Evolutionary conservation across 108 stramenopile species (phyloP).

Genomic region (Cylindrotheca closterium): DNA sequence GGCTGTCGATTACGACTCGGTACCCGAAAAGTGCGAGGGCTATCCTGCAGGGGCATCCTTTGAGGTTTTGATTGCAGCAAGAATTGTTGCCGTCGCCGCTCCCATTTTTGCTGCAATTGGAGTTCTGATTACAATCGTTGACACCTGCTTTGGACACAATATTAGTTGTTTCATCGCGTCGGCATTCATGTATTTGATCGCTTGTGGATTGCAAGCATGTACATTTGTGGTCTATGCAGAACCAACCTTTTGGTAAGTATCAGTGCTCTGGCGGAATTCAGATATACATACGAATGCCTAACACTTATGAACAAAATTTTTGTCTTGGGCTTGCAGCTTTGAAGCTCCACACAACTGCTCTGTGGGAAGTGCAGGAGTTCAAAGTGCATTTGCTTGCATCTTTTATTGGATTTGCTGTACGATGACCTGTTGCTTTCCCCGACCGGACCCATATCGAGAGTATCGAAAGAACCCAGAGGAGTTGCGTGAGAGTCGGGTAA

Average conservation of each 20-base stretch:
- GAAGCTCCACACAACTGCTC: conserved; percentile 16
- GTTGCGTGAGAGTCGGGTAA: not conserved
- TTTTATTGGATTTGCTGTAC: conserved; percentile 15
- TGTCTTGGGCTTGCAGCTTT: conserved; percentile 1
- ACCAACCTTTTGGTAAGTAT: conserved; percentile 27
- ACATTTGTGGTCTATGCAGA: conserved; percentile 25
- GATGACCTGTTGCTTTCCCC: conserved; percentile 30
- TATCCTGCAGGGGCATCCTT: conserved; percentile 11
- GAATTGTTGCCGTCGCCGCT: conserved; percentile 27
- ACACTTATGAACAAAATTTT: no score
- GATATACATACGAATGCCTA: no score
- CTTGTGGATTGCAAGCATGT: conserved; percentile 21
- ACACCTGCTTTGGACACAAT: conserved; percentile 16
- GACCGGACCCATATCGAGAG: conserved; percentile 18
- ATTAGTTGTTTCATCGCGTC: conserved; percentile 18
- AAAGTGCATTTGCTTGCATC: conserved; percentile 11
- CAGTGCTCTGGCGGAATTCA: no score
- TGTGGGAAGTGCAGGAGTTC: conserved; percentile 17
- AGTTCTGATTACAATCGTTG: conserved; percentile 10
- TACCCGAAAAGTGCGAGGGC: conserved; percentile 6
- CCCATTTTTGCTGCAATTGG: conserved; percentile 20
- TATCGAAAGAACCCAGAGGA: not conserved
- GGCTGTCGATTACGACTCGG: not conserved
- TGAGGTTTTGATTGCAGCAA: conserved; percentile 11
- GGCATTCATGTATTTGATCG: conserved; percentile 15